Evolutionary conservation across 169 alveolate genomes (phyloP), one percentile per base, ranked within the genome.

Genomic region (Eimeria acervulina): DNA sequence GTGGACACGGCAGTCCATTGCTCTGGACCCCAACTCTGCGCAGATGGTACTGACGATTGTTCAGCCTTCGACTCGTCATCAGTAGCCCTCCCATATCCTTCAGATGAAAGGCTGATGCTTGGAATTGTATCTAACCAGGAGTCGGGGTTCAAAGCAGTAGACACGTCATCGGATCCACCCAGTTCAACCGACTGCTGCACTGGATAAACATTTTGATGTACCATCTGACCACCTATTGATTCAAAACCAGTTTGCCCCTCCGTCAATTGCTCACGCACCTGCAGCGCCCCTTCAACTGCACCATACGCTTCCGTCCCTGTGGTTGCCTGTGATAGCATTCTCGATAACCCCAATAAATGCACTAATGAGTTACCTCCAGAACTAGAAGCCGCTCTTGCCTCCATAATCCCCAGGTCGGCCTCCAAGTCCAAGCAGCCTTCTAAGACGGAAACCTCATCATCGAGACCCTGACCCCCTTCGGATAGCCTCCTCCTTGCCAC

Each of bases 111-210:
- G 74, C 74, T n/a, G 74, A 63, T 63, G 38, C 74, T 63, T 0
- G 74, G 74, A 63, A 63, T 63, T 63, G 74, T 26, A n/a, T 63
- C 74, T 15, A 63, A 26, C 74, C 74, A 63, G 38, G 74, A 63
- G 8, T 63, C 74, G 74, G 74, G 74, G 74, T 63, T 38, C 38
- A 63, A 38, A 63, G 74, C 33, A 63, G 74, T 33, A 63, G 74
- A 0, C 74, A 21, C 38, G 13, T 0, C 33, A n/a, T 33, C 2
- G 8, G 8, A n/a, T 63, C 7, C 74, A 63, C 26, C 17, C 2
- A 6, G 33, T 63, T 63, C 74, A n/a, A 2, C 33, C 21, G 8
- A n/a, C 26, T 33, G 38, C 33, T 2, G 17, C 74, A 6, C 15
- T 26, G 74, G 26, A 21, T 33, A 15, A n/a, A 17, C 13, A 6